phyloP scores from a whole-genome alignment of 2,329 filamentous ascomycete genomes.

The Metarhizium guizhouense region DNA sequence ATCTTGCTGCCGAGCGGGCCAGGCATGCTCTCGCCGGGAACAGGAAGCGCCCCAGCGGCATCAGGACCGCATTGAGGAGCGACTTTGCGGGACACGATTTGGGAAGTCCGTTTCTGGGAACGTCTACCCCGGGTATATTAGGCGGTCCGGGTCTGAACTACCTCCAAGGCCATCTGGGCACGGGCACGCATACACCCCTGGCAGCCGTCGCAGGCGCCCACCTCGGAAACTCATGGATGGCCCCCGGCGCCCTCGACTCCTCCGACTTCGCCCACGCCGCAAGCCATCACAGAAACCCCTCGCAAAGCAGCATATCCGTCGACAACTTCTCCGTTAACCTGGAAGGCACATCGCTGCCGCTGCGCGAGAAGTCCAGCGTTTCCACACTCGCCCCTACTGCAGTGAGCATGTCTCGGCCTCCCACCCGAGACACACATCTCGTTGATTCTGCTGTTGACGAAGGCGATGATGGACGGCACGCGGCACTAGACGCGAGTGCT shows the following conservation, averaged over 20 bases:
- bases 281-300: conserved; percentile 34
- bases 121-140: conserved; percentile 53
- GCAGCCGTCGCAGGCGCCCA: conserved; percentile 67
- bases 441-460: conserved; percentile 28
- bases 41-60: conserved; percentile 13
- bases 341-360: conserved; percentile 26
- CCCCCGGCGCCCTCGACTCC: conserved; percentile 7
- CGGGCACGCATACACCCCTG: conserved; percentile 69
- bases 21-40: conserved; percentile 1
- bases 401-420: conserved; percentile 43
- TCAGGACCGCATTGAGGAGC: conserved; percentile 24
- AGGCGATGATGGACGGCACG: conserved; percentile 7
- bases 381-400: conserved; percentile 52
- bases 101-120: conserved; percentile 48
- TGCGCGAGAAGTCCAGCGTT: conserved; percentile 53
- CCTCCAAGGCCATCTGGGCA: conserved; percentile 71
- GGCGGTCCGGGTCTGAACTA: conserved; percentile 73
- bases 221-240: conserved; percentile 28
- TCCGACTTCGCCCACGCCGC: conserved; percentile 14
- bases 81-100: conserved; percentile 32
- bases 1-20: conserved; percentile 11
- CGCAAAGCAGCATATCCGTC: conserved; percentile 37
- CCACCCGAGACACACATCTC: conserved; percentile 41
- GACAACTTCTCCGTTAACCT: conserved; percentile 26
- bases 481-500: background rate